Conservation (phyloP, 352 stramenopile species). For the Saprolegnia parasitica region DNA sequence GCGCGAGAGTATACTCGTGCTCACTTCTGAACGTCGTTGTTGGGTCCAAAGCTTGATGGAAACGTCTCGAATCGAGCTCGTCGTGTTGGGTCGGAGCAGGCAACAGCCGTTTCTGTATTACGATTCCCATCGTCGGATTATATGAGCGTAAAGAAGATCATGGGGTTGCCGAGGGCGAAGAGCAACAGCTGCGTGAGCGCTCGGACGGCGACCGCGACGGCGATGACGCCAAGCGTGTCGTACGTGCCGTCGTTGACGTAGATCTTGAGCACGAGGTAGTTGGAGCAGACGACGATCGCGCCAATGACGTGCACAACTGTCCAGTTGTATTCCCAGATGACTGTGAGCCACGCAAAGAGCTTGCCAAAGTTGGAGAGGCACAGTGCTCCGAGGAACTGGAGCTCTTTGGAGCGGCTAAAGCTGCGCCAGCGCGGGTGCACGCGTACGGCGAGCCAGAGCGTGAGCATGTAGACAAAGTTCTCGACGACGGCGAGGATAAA, state of each 20-base stretch:
- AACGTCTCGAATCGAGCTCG: too few species aligned
- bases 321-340: constrained; percentile 86
- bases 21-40: too few species aligned
- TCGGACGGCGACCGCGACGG: constrained; percentile 38
- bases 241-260: constrained; percentile 44
- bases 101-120: too few species aligned
- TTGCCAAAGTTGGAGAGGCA: constrained; percentile 82
- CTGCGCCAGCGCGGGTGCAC: constrained; percentile 3
- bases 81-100: too few species aligned
- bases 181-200: constrained; percentile 47
- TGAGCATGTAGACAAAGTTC: constrained; percentile 57
- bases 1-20: too few species aligned
- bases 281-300: constrained; percentile 63
- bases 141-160: constrained; percentile 70
- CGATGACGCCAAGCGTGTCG: constrained; percentile 42
- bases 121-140: constrained; percentile 25
- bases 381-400: constrained; percentile 37
- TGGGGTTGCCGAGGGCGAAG: constrained; percentile 65
- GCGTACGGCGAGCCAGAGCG: constrained; percentile 34
- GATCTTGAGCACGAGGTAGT: constrained; percentile 65
- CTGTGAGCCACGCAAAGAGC: constrained; percentile 73
- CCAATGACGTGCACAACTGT: constrained; percentile 80
- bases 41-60: too few species aligned
- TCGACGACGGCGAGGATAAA: constrained; percentile 65
- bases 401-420: constrained; percentile 36